Evolutionary conservation across 495 filamentous ascomycete genomes (phyloP).

Genomic region (Bombardia bombarda): DNA sequence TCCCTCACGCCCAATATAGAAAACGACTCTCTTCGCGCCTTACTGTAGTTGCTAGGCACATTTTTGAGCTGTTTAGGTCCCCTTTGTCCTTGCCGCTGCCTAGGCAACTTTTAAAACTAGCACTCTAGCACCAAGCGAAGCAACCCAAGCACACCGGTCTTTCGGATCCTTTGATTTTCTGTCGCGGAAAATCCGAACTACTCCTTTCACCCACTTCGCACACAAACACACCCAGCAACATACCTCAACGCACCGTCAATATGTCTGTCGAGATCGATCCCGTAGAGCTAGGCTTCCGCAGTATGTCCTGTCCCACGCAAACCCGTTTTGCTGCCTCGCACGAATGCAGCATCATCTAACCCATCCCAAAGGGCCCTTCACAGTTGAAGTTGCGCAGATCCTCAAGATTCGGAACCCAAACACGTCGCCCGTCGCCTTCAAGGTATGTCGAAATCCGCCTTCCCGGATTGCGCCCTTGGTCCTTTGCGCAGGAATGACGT

Average conservation of each 20-base stretch:
- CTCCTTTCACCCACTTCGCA: too few relatives aligned
- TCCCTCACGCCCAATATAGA: too few relatives aligned
- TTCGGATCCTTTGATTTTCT: not conserved
- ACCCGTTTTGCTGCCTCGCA: too few relatives aligned
- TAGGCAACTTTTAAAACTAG: too few relatives aligned
- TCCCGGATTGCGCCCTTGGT: not conserved
- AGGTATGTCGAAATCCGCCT: slow-evolving; percentile 63
- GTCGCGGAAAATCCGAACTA: not conserved
- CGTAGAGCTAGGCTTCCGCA: slow-evolving; percentile 82
- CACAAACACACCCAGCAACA: not conserved
- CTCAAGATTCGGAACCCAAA: slow-evolving; percentile 76
- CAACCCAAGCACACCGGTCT: too few relatives aligned
- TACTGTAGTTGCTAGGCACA: too few relatives aligned
- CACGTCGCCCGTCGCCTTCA: slow-evolving; percentile 81
- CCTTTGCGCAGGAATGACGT: not conserved
- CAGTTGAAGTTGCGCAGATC: slow-evolving; percentile 77
- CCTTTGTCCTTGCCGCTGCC: too few relatives aligned
- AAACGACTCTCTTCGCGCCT: too few relatives aligned
- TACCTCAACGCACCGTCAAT: too few relatives aligned
- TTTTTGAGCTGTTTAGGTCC: too few relatives aligned
- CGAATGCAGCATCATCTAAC: too few relatives aligned
- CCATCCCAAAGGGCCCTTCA: slow-evolving; percentile 98
- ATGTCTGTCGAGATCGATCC: slow-evolving; percentile 97
- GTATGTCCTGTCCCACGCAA: slow-evolving; percentile 53
- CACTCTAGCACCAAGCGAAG: too few relatives aligned